phyloP scores from a whole-genome alignment of 768 basidiomycete species.

The Tylopilus felleus region DNA sequence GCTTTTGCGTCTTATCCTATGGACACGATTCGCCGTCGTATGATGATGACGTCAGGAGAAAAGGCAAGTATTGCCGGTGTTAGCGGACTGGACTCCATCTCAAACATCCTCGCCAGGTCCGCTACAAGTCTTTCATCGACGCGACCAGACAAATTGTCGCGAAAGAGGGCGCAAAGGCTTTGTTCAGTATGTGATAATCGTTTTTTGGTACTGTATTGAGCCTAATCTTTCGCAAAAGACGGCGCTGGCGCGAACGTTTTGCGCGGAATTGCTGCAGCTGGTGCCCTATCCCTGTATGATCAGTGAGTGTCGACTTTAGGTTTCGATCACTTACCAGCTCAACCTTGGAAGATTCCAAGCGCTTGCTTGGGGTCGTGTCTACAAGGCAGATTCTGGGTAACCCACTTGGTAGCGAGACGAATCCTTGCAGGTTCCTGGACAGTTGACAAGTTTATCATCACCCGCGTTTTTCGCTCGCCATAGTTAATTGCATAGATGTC shows the following conservation, averaged over 20 bases:
- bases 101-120: slow-evolving; percentile 22
- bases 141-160: slow-evolving; percentile 38
- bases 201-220: not conserved
- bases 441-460: not conserved
- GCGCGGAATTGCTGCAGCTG: slow-evolving; percentile 48
- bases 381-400: slow-evolving; percentile 41
- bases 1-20: slow-evolving; percentile 40
- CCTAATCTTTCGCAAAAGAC: slow-evolving; percentile 36
- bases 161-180: slow-evolving; percentile 37
- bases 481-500: not conserved
- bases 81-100: not conserved
- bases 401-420: not conserved
- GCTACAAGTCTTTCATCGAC: slow-evolving; percentile 40
- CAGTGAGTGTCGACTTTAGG: slow-evolving; percentile 32
- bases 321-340: not conserved
- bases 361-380: slow-evolving; percentile 53
- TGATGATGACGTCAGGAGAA: slow-evolving; percentile 48
- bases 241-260: slow-evolving; percentile 56
- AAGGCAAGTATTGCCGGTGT: slow-evolving; percentile 13
- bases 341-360: slow-evolving; percentile 41
- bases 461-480: not conserved
- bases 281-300: slow-evolving; percentile 64
- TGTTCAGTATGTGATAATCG: slow-evolving; percentile 34
- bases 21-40: slow-evolving; percentile 43
- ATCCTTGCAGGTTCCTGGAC: not conserved